phyloP scores from a whole-genome alignment of 2,329 filamentous ascomycete genomes.

The Aspergillus fumigatiaffinis region DNA sequence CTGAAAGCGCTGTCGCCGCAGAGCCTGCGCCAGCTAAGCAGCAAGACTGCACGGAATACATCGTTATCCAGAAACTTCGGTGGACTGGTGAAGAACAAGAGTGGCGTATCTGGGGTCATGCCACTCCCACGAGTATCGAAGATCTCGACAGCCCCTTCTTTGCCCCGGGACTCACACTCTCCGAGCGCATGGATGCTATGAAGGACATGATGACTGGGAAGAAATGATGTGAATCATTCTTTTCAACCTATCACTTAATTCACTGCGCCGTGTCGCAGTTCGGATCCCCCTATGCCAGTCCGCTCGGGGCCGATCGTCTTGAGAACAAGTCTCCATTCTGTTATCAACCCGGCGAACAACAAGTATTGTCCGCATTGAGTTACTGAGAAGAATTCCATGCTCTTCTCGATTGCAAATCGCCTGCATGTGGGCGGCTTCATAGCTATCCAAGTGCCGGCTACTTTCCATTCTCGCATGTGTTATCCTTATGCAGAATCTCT shows the following conservation, averaged over 20 bases:
- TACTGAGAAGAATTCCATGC: not conserved
- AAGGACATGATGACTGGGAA: conserved; percentile 17
- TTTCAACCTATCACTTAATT: not conserved
- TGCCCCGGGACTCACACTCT: conserved; percentile 28
- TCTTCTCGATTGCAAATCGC: not conserved
- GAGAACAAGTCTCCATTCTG: no score
- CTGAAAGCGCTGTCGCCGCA: conserved; percentile 2
- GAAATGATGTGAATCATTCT: conserved; percentile 8
- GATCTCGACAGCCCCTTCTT: conserved; percentile 37
- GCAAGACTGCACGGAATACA: conserved; percentile 46
- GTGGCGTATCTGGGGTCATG: conserved; percentile 51
- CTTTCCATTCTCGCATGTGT: not conserved
- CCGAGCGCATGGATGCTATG: conserved; percentile 34
- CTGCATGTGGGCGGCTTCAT: not conserved
- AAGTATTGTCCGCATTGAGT: not conserved
- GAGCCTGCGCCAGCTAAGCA: conserved; percentile 26
- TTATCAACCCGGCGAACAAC: not conserved
- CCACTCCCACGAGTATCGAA: conserved; percentile 40
- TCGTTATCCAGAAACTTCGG: conserved; percentile 48
- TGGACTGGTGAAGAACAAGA: conserved; percentile 38
- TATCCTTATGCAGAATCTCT: not conserved
- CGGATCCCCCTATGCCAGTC: not conserved
- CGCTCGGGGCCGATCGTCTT: not conserved
- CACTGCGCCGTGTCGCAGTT: not conserved
- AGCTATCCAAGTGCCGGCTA: not conserved